These are phyloP conservation scores for Alternaria novae-zelandiae DNA, from an alignment of 2,329 filamentous ascomycete species.

Conservation along the genomic window DNA sequence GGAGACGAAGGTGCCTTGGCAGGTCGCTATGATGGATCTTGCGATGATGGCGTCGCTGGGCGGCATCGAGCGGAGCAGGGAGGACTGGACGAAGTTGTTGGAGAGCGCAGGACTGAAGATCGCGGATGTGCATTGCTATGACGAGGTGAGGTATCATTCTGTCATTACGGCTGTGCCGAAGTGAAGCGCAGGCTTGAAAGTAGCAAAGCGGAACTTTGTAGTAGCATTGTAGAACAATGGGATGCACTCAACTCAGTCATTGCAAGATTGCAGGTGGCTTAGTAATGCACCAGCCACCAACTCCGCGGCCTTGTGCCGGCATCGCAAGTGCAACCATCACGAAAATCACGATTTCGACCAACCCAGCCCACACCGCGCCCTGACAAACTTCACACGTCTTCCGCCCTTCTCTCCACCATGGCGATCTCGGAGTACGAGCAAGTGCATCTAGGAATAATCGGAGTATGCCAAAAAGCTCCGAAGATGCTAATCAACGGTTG, in stretches of 20 bases:
- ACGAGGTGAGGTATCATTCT: slow-evolving; percentile 27
- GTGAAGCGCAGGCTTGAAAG: background rate
- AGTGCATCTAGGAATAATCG: background rate
- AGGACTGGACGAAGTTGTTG: slow-evolving; percentile 29
- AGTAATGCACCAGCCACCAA: background rate
- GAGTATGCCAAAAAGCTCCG: background rate
- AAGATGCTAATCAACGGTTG: background rate
- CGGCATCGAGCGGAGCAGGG: slow-evolving; percentile 33
- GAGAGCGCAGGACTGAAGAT: slow-evolving; percentile 33
- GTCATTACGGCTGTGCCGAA: slow-evolving; percentile 26
- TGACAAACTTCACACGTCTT: background rate
- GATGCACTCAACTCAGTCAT: background rate
- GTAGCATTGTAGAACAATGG: background rate
- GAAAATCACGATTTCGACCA: background rate
- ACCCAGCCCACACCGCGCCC: background rate
- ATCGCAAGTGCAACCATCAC: background rate
- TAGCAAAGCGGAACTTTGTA: background rate
- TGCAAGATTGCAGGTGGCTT: background rate
- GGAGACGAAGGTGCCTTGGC: slow-evolving; percentile 37
- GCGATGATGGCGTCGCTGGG: slow-evolving; percentile 34
- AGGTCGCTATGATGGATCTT: slow-evolving; percentile 37
- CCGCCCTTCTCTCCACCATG: background rate
- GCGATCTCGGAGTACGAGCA: background rate
- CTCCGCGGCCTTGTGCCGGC: background rate
- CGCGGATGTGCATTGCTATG: slow-evolving; percentile 33